Evolutionary conservation across 2,329 filamentous ascomycete species (phyloP), one percentile per base, ranked within the genome.

Genomic region (Colletotrichum euphorbiae): DNA sequence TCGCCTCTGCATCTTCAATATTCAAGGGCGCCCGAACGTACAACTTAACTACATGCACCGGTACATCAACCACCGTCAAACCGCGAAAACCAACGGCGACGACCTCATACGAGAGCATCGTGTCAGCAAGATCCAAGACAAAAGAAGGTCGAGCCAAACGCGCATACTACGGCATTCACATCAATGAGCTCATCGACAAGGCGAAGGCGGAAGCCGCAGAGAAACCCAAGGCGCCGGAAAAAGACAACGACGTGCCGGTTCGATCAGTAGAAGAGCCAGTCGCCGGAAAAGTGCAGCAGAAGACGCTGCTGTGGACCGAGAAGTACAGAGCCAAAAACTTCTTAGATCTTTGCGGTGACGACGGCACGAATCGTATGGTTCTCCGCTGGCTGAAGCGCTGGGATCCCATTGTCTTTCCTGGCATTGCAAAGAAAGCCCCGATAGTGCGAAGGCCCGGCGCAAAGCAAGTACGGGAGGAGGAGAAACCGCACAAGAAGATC

Each of bases 301-400:
- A 79, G 70, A 86, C 88, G 0, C 78, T 93, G 36, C 83, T 99
- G 76, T 99, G 96, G 96, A 97, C 95, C 0, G 96, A 99, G 77
- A 99, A 99, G 77, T 99, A 99, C 76, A 90, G 96, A 40, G 96
- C 96, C 31, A 89, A 89, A 69, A 95, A 90, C 73, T 99, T 98
- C 74, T 92, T 94, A 73, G 96, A 99, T 73, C 84, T 99, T 0
- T 93, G 97, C 54, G 97, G 97, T 31, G 96, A 99, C 73, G 96
- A 99, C 76, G 86, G 94, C 50, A 98, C 95, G 28, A 97, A 99
- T 78, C 89, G 96, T 69, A 87, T 91, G 68, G 95, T 99, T 4
- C 82, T 99, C 62, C 89, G 92, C 60, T 99, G 96, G 96, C 82
- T 99, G 46, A 99, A 98, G 81, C 86, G 87, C 17, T 99, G 96